Evolutionary conservation across 331 rosid species (phyloP).

Genomic region (Stylosanthes scabra): DNA sequence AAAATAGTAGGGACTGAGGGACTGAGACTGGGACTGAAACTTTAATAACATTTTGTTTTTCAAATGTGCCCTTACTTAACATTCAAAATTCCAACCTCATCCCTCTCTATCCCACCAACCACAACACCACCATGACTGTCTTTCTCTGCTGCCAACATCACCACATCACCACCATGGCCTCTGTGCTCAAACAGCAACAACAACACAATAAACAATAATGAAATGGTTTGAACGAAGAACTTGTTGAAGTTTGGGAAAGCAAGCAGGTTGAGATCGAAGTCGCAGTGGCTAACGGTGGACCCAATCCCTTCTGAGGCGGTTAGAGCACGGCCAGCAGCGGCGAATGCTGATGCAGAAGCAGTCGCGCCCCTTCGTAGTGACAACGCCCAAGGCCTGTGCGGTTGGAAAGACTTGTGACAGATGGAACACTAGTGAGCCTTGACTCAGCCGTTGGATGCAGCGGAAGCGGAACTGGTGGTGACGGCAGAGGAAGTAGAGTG

Average conservation of each 20-base stretch:
- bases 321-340: slow-evolving; percentile 31
- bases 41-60: too few species aligned
- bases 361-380: slow-evolving; percentile 96
- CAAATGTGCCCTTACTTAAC: too few species aligned
- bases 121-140: too few species aligned
- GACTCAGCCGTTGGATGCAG: slow-evolving; percentile 54
- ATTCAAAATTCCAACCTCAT: too few species aligned
- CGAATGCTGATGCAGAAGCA: not conserved
- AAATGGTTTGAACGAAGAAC: too few species aligned
- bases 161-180: too few species aligned
- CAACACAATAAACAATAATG: too few species aligned
- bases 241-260: slow-evolving; percentile 65
- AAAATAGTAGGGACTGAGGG: too few species aligned
- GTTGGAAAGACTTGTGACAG: slow-evolving; percentile 92
- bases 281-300: slow-evolving; percentile 64
- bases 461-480: slow-evolving; percentile 46
- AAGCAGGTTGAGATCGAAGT: slow-evolving; percentile 87
- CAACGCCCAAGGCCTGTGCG: slow-evolving; percentile 98
- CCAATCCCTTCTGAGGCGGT: slow-evolving; percentile 81
- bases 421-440: slow-evolving; percentile 82
- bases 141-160: too few species aligned
- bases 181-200: too few species aligned
- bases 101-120: too few species aligned
- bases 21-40: too few species aligned
- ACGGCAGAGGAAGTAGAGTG: slow-evolving; percentile 62